Conservation (phyloP, 2,329 filamentous ascomycete genomes). For the Didymella lethalis region DNA sequence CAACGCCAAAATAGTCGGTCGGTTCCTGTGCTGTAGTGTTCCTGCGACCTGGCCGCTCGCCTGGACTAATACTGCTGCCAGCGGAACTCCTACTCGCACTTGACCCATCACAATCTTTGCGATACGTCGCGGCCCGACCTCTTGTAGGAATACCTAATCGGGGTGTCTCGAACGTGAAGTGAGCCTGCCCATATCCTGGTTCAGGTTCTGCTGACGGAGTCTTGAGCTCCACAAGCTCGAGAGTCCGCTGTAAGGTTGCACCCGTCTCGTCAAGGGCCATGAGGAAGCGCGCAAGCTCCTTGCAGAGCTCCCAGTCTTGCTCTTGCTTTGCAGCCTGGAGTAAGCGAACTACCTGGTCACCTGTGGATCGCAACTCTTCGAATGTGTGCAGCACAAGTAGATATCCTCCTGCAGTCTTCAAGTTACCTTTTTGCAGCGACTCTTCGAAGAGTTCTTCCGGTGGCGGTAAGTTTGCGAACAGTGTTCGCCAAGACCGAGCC, state of each 20-base stretch:
- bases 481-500: constrained; percentile 89
- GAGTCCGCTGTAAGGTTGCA: constrained; percentile 75
- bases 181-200: constrained; percentile 32
- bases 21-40: constrained; percentile 21
- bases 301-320: constrained; percentile 94
- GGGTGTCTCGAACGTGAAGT: constrained; percentile 45
- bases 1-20: constrained; percentile 37
- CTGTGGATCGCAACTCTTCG: constrained; percentile 66
- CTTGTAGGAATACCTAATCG: constrained; percentile 40
- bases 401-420: constrained; percentile 97
- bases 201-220: constrained; percentile 39
- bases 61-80: constrained; percentile 31
- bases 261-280: constrained; percentile 91
- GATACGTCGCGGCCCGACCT: constrained; percentile 26
- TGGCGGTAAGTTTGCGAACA: constrained; percentile 90
- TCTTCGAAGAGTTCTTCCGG: constrained; percentile 94
- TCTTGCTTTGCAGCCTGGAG: constrained; percentile 82
- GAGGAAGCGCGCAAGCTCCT: constrained; percentile 92
- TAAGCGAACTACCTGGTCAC: constrained; percentile 80
- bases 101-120: constrained; percentile 11
- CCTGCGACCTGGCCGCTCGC: constrained; percentile 26
- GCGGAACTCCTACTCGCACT: constrained; percentile 22
- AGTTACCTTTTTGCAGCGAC: constrained; percentile 79
- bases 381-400: constrained; percentile 91
- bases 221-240: constrained; percentile 61